These are phyloP conservation scores for Salvia hispanica DNA, from an alignment of 257 asterid species.

Conservation along the genomic window DNA sequence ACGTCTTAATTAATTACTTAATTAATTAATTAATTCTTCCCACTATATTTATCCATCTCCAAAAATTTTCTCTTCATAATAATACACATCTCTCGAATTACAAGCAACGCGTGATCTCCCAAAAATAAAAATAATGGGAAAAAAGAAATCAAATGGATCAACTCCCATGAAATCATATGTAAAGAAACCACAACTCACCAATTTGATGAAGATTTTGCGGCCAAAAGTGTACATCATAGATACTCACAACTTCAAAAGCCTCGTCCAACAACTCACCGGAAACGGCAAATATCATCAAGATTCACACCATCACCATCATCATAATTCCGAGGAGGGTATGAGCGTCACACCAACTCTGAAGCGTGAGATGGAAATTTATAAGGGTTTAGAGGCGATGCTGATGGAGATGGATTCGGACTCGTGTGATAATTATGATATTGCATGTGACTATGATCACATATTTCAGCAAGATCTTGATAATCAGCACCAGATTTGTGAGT, in stretches of 20 bases:
- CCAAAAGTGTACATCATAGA: conserved; percentile 51
- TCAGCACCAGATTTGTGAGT: conserved; percentile 34
- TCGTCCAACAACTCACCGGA: conserved; percentile 51
- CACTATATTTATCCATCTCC: background rate
- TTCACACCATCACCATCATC: too few relatives aligned
- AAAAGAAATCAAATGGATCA: conserved; percentile 33
- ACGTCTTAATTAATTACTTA: too few relatives aligned
- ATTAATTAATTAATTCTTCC: background rate
- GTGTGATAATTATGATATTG: conserved; percentile 24
- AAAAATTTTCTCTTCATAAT: background rate
- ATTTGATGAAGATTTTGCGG: background rate
- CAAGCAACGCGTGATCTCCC: too few relatives aligned
- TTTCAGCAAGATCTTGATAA: conserved; percentile 32
- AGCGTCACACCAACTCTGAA: too few relatives aligned
- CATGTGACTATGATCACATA: conserved; percentile 19
- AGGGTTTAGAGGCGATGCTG: conserved; percentile 57
- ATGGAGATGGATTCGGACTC: conserved; percentile 44
- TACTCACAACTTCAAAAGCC: conserved; percentile 43
- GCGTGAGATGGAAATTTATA: conserved; percentile 28
- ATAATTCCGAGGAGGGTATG: too few relatives aligned
- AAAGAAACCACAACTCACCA: background rate
- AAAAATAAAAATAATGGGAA: conserved; percentile 31
- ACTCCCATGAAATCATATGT: conserved; percentile 17
- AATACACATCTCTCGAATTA: background rate
- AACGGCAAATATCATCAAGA: conserved; percentile 14